These are phyloP conservation scores for Bifiguratus adelaidae DNA, from an alignment of 192 early-diverging fungal genomes.

Conservation along the genomic window DNA sequence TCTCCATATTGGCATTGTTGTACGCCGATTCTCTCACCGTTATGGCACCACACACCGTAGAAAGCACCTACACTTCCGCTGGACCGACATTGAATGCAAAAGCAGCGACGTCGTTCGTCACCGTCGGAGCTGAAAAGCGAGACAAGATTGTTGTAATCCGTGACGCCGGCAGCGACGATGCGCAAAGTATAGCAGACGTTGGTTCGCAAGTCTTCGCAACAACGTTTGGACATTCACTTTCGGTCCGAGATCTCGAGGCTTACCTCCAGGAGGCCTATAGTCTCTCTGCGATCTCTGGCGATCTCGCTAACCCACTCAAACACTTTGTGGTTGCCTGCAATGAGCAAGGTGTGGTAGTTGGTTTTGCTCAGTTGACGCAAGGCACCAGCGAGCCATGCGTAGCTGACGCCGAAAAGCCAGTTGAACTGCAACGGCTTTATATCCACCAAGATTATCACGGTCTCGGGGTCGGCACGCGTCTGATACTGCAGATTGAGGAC, in stretches of 20 bases:
- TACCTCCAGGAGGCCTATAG: neutral
- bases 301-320: neutral
- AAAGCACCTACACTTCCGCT: no score
- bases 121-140: no score
- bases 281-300: neutral
- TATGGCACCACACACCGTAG: no score
- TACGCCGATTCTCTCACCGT: no score
- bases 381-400: slow-evolving; percentile 4
- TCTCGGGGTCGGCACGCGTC: neutral
- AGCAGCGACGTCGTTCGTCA: no score
- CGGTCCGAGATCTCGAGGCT: neutral
- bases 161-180: neutral
- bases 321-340: neutral
- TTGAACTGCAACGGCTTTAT: slow-evolving; percentile 1
- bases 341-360: neutral
- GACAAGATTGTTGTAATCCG: neutral
- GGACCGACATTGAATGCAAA: no score
- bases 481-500: slow-evolving; percentile 2
- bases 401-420: neutral
- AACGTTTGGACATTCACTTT: neutral
- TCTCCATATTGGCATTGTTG: no score
- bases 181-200: neutral
- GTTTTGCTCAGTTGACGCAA: slow-evolving; percentile 2
- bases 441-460: slow-evolving; percentile 1
- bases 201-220: neutral